A percentile compares a stretch with the other conserved stretches of the same genome.
Conservation (phyloP, 768 basidiomycete species). For the Neoboletus brunneissimus region DNA sequence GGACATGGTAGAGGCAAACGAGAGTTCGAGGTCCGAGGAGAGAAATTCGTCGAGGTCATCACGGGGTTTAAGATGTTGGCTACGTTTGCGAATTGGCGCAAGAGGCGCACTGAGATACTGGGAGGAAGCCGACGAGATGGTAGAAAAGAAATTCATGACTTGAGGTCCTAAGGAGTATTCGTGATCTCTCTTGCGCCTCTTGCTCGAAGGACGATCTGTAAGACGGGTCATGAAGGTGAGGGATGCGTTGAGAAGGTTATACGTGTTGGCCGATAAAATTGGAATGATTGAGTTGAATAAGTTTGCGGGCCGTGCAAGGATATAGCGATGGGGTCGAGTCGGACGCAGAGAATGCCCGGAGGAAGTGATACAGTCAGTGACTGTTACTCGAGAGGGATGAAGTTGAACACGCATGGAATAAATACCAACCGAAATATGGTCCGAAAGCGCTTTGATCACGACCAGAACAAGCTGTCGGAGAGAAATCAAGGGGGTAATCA, state of each 20-base stretch:
- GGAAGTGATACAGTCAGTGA: conserved; percentile 13
- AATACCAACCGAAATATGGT: conserved; percentile 27
- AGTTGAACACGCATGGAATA: conserved; percentile 24
- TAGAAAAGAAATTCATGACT: conserved; percentile 57
- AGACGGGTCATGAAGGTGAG: conserved; percentile 37
- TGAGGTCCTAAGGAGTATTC: conserved; percentile 28
- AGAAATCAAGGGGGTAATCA: conserved; percentile 18
- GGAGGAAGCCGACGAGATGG: conserved; percentile 40
- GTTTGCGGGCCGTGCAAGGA: conserved; percentile 14
- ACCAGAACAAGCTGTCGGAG: conserved; percentile 25
- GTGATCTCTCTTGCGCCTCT: conserved; percentile 44
- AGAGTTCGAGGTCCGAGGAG: conserved; percentile 75
- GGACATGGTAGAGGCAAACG: conserved; percentile 82
- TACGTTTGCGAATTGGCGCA: conserved; percentile 48
- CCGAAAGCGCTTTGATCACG: conserved; percentile 23
- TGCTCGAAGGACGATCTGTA: conserved; percentile 41
- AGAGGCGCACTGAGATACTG: conserved; percentile 40
- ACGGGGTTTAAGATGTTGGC: conserved; percentile 40
- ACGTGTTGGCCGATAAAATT: not conserved
- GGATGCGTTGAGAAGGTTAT: conserved; percentile 28
- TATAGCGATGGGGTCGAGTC: conserved; percentile 8
- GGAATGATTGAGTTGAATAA: not conserved
- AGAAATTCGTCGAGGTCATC: conserved; percentile 65
- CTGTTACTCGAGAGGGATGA: conserved; percentile 6
- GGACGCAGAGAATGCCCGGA: not conserved